These are phyloP conservation scores for Rhizopogon vulgaris DNA, from an alignment of 768 basidiomycete genomes.

Conservation along the genomic window DNA sequence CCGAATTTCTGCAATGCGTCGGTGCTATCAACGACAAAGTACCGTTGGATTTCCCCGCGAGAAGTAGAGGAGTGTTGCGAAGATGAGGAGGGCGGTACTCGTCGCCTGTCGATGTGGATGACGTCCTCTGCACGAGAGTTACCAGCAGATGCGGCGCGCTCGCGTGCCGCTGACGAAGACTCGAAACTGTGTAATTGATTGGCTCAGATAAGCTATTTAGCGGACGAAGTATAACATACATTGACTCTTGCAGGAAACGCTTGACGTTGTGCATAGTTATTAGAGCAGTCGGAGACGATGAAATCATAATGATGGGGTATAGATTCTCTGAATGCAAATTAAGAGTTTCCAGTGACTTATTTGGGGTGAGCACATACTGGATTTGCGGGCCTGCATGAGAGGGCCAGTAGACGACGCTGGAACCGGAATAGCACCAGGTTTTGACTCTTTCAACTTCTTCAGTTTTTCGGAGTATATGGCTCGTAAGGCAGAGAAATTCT, in stretches of 20 bases:
- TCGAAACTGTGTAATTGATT: conserved; percentile 47
- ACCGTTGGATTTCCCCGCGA: conserved; percentile 44
- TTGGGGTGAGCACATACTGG: conserved; percentile 39
- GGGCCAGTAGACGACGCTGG: conserved; percentile 31
- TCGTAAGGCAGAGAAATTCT: conserved; percentile 80
- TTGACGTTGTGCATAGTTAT: conserved; percentile 99
- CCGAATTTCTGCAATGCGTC: conserved; percentile 92
- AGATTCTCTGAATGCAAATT: conserved; percentile 45
- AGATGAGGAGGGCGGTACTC: conserved; percentile 38
- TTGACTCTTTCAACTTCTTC: conserved; percentile 67
- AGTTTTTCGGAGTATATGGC: conserved; percentile 67
- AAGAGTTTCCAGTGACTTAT: background rate
- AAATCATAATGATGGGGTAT: conserved; percentile 96
- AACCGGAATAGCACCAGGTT: conserved; percentile 41
- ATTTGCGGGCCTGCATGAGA: conserved; percentile 55
- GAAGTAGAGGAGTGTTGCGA: conserved; percentile 15
- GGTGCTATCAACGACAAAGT: conserved; percentile 87
- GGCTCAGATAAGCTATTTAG: background rate
- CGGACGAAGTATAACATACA: conserved; percentile 37
- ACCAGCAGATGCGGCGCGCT: conserved; percentile 61
- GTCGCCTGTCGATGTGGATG: conserved; percentile 80
- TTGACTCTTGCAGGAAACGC: conserved; percentile 84
- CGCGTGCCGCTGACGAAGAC: conserved; percentile 67
- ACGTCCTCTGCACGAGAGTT: conserved; percentile 76
- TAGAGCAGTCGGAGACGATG: conserved; percentile 86